A percentile compares a stretch with the other conserved stretches of the same genome.
Conservation (phyloP, 164 flowering plant species). For the Tetracentron sinense region DNA sequence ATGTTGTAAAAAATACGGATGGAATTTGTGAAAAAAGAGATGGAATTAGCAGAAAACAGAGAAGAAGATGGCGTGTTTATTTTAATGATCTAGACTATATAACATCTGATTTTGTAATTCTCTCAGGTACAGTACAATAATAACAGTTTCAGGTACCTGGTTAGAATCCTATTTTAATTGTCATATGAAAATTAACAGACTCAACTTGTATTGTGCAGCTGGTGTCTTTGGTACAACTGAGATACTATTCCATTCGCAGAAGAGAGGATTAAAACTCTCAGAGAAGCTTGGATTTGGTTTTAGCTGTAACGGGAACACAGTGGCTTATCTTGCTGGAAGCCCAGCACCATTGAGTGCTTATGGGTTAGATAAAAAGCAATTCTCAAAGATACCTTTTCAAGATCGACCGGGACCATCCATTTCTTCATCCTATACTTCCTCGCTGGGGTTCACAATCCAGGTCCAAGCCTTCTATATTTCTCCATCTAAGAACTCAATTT, state of each 20-base stretch:
- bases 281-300: conserved; percentile 48
- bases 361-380: conserved; percentile 23
- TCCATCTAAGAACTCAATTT: no score
- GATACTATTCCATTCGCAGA: conserved; percentile 45
- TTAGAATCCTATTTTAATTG: no score
- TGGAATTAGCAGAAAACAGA: conserved; percentile 10
- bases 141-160: no score
- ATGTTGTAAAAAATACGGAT: conserved; percentile 28
- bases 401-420: conserved; percentile 41
- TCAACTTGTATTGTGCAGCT: conserved; percentile 25
- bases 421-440: conserved; percentile 47
- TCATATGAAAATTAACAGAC: no score
- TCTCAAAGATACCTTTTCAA: conserved; percentile 26
- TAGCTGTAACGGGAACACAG: conserved; percentile 52
- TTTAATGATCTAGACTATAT: conserved; percentile 42
- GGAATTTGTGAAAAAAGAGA: conserved; percentile 8
- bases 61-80: conserved; percentile 52
- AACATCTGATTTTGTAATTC: conserved; percentile 45
- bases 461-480: conserved; percentile 16
- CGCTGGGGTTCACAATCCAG: conserved; percentile 65
- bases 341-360: conserved; percentile 34
- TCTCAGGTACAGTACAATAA: conserved; percentile 37
- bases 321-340: conserved; percentile 50
- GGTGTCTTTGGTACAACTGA: conserved; percentile 57
- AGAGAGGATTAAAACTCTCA: conserved; percentile 49